Evolutionary conservation across 208 protist species (phyloP), one percentile per base, ranked within the genome.

Genomic region (Wallacemonas sp.): DNA sequence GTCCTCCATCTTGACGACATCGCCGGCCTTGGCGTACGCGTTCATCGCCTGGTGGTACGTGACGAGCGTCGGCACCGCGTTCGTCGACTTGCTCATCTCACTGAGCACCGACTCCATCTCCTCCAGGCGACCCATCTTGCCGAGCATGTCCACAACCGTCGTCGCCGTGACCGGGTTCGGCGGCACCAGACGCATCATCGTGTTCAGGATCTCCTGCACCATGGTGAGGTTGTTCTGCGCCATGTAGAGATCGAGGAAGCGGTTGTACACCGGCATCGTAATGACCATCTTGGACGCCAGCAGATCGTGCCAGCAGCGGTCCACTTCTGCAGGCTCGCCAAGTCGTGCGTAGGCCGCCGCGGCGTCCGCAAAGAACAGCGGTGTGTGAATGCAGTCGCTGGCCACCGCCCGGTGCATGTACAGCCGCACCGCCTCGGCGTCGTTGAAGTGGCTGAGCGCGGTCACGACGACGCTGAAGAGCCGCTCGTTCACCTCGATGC

Each of bases 11-110:
- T 95, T 95, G 12, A 59, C 67, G 18, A 97, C 84, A 59, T 97
- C 89, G 3, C 92, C 92, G 38, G 79, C 85, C 72, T 97, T 97
- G 32, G 89, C 89, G 72, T 95, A 97, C 23, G 92, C 89, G 65
- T 92, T 93, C 87, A 97, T 91, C n/a, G 81, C 86, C 41, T 94
- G 87, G 49, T 97, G 92, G 68, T 84, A 95, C 22, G 92, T 97
- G 36, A 93, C 84, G 20, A 93, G 80, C n/a, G 92, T 97, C 12
- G 92, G 92, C 12, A 73, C 66, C 0, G 83, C 86, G 62, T 95
- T 93, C 1, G 86, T 82, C 4, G 87, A 95, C n/a, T 81, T 76
- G 14, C 65, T 75, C 92, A 97, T 97, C 65, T 95, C 86, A n/a
- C 82, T 81, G 22, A 97, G 66, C 22, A 97, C 79, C 18, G 81